Evolutionary conservation across 257 asterid species (phyloP), one percentile per base, ranked within the genome.

Genomic region (Scutellaria galericulata): DNA sequence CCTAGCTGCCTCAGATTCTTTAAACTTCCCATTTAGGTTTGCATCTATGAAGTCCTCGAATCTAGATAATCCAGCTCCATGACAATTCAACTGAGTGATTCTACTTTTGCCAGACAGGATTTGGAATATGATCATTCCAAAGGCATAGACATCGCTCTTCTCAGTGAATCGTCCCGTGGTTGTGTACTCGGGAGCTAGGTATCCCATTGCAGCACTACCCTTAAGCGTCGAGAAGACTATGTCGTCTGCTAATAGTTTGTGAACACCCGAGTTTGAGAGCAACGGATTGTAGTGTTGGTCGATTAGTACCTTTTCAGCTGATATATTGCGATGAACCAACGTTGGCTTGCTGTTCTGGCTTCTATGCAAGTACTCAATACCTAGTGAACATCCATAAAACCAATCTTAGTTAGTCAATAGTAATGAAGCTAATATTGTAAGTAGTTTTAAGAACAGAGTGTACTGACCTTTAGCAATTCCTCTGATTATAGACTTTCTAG

Each of bases 181-280:
- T 1, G 98, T 86, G 80, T 93, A 93, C 68, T 93, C 97, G 0
- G 98, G 98, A 48, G 98, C 98, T 48, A 93, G 85, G 62, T 93
- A 93, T 6, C 98, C 98, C 96, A 91, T 89, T 22, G 98, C 98
- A 20, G 98, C 98, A 71, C 96, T 91, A 13, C 90, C 86, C 83
- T 93, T 93, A 61, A 93, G 92, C 0, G 95, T 86, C 1, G 96
- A 91, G 82, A 86, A 93, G 55, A 93, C 84, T 27, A 93, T 86
- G 70, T 91, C 98, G 42, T 93, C 98, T 2, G 96, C 98, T 51
- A 93, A 66, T 68, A 93, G 83, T 64, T 89, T 91, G 82, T 85
- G 87, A 73, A 91, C 65, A 57, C 98, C 98, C 1, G 95, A 91
- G 66, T 89, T 96, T 0, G 98, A 82, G 24, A 93, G 96, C 72